Evolutionary conservation across 208 protist genomes (phyloP).

Genomic region (Tritrichomonas musculus): DNA sequence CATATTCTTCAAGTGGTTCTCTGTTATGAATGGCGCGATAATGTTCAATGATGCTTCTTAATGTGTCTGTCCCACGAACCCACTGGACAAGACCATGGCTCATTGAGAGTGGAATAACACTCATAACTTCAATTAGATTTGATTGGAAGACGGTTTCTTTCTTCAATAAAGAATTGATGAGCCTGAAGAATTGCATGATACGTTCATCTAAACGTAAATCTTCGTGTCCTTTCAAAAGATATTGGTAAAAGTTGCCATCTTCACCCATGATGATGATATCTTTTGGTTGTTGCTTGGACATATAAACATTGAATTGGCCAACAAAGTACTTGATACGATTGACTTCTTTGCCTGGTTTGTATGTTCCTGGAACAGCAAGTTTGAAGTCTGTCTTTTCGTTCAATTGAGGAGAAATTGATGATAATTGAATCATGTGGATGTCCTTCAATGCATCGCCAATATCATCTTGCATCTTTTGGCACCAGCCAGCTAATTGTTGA

Average conservation of each 20-base stretch:
- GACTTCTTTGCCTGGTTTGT: background rate
- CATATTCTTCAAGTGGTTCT: background rate
- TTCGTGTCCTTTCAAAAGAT: constrained; percentile 10
- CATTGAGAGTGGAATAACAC: background rate
- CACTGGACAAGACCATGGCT: background rate
- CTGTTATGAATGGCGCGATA: background rate
- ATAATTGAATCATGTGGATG: background rate
- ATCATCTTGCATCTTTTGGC: background rate
- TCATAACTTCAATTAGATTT: background rate
- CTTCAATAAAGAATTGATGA: background rate
- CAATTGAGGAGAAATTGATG: background rate
- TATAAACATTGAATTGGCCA: constrained; percentile 24
- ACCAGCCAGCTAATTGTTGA: background rate
- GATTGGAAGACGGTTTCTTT: background rate
- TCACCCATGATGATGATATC: background rate
- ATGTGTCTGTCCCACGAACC: background rate
- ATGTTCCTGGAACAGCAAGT: background rate
- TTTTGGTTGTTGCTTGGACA: constrained; percentile 28
- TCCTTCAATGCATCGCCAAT: background rate
- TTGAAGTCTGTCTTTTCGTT: background rate
- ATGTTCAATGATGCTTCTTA: background rate
- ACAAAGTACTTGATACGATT: background rate
- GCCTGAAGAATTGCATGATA: constrained; percentile 29
- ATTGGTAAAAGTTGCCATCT: constrained; percentile 34
- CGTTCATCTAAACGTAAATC: constrained; percentile 30